Evolutionary conservation across 208 protist genomes (phyloP), one percentile per base, ranked within the genome.

Genomic region (Trypanosoma rangeli): DNA sequence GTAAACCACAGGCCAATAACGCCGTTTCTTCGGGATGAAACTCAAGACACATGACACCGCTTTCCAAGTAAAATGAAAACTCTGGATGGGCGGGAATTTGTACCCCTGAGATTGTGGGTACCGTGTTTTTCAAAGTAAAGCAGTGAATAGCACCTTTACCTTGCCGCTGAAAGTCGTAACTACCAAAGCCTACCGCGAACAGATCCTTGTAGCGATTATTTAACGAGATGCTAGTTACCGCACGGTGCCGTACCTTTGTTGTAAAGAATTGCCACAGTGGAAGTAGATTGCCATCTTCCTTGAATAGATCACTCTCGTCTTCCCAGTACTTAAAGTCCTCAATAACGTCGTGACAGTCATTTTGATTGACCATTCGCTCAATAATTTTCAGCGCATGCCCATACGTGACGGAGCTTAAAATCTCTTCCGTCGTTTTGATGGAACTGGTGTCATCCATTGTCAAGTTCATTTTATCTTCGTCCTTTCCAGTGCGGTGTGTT

Each of bases 261-360:
- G 87, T 90, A 64, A 78, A 85, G 77, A 99, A 98, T 76, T 97
- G 90, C 97, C 97, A 99, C 29, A 99, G 89, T 24, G 97, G 97
- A 31, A 99, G 86, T 49, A 99, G 85, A 33, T 90, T 98, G 52
- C 96, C 97, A 67, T 94, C 89, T 52, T 96, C 93, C 77, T 97
- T 96, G 82, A 94, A 98, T 52, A 87, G 64, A 73, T 99, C 97
- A 52, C 90, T 95, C 68, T 92, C 85, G 79, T 99, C 96, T 67
- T 99, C 96, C 94, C 95, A 99, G 83, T 94, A 99, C 78, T 97
- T 96, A 83, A 96, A 99, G 85, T 99, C 98, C 55, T 98, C 88
- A 48, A 96, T 90, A 67, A 99, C 97, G 75, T 98, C 97, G 68
- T 98, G 82, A 69, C 86, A 98, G 66, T 94, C 94, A 86, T 99